Conservation (phyloP, 169 alveolate species). For the Toxoplasma gondii region DNA sequence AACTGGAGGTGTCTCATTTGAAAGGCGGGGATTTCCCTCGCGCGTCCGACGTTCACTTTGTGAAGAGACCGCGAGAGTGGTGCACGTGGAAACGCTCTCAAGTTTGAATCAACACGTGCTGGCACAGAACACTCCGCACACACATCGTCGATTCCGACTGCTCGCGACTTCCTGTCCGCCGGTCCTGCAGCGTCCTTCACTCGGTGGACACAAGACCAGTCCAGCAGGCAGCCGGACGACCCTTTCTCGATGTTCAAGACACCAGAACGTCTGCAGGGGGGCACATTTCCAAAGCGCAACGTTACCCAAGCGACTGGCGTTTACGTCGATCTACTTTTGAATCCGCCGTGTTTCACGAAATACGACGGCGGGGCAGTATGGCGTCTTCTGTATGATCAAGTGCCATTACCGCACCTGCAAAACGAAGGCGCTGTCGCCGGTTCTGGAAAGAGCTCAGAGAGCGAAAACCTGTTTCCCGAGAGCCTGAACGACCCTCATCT, state of each 20-base stretch:
- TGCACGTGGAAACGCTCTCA: too few species aligned
- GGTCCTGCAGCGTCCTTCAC: slow-evolving; percentile 57
- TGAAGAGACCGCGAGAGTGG: too few species aligned
- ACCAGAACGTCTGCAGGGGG: slow-evolving; percentile 11
- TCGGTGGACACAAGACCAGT: slow-evolving; percentile 44
- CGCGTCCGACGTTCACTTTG: too few species aligned
- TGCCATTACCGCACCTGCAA: not conserved
- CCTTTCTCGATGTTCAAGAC: slow-evolving; percentile 42
- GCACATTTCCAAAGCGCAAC: not conserved
- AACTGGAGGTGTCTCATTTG: too few species aligned
- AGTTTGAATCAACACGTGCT: too few species aligned
- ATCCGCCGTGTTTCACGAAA: slow-evolving; percentile 58
- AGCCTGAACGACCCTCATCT: not conserved
- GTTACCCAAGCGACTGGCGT: not conserved
- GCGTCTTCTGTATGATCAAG: slow-evolving; percentile 47
- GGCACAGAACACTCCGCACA: too few species aligned
- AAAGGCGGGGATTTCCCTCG: too few species aligned
- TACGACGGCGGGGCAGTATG: slow-evolving; percentile 66
- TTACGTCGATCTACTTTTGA: slow-evolving; percentile 62
- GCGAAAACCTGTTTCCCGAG: not conserved
- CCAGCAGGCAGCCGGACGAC: slow-evolving; percentile 35
- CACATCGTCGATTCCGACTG: too few species aligned
- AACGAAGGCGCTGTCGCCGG: not conserved
- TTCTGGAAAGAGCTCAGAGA: not conserved
- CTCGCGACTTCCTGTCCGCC: not conserved